Conservation (phyloP, 1,284 basidiomycete genomes). For the Phenoliferia sp. region DNA sequence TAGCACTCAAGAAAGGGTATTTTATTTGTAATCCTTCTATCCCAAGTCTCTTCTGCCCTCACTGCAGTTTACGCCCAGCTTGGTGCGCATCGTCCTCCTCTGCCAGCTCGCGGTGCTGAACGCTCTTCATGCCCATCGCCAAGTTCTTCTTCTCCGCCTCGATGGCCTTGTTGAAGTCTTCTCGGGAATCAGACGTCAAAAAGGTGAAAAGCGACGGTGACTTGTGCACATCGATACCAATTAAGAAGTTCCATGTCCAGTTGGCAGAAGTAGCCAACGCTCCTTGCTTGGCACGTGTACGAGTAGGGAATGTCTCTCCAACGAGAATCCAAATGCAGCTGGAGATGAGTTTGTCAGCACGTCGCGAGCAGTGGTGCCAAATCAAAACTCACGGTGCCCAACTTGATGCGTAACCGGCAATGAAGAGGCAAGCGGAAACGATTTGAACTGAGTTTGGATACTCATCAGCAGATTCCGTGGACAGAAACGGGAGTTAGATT, state of each 20-base stretch:
- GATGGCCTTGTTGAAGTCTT: constrained; percentile 22
- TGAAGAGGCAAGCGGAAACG: not conserved
- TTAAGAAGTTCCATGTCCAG: constrained; percentile 35
- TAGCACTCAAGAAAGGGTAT: too few species aligned
- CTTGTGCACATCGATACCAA: not conserved
- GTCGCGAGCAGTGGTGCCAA: constrained; percentile 32
- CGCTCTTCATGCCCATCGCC: constrained; percentile 9
- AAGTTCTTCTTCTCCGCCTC: constrained; percentile 20
- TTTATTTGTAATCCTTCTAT: too few species aligned
- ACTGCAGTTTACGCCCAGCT: too few species aligned
- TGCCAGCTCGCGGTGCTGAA: constrained; percentile 27
- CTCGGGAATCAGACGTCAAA: constrained; percentile 10
- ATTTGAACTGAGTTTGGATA: not conserved
- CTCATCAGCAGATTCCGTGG: not conserved
- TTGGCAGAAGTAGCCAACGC: constrained; percentile 63
- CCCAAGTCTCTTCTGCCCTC: too few species aligned
- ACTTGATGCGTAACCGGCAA: constrained; percentile 23
- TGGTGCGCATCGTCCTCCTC: constrained; percentile 8
- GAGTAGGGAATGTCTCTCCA: constrained; percentile 67
- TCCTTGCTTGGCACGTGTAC: constrained; percentile 69
- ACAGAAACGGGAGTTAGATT: not conserved
- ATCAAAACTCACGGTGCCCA: constrained; percentile 35
- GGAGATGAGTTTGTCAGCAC: not conserved
- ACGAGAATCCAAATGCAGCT: constrained; percentile 36
- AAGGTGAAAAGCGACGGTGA: not conserved